phyloP scores from a whole-genome alignment of 2,329 filamentous ascomycete species.

The Teratosphaeria epicoccoides region DNA sequence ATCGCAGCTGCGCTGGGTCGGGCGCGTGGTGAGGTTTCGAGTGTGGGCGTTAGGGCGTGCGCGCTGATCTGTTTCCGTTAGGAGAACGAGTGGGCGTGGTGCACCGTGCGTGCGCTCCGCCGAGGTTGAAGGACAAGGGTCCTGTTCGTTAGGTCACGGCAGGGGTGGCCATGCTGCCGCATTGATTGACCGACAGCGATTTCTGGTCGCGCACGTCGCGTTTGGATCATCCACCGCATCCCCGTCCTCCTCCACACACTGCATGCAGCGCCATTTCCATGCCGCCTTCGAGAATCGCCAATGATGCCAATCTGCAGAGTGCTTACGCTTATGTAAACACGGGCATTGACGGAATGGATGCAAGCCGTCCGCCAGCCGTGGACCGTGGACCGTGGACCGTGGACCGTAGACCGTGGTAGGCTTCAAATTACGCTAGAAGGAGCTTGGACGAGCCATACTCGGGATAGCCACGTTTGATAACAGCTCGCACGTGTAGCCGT shows the following conservation, averaged over 20 bases:
- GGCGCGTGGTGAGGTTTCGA: neutral
- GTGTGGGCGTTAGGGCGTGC: neutral
- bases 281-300: no score
- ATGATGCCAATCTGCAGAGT: neutral
- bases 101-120: neutral
- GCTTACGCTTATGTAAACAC: no score
- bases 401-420: no score
- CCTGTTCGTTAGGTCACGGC: neutral
- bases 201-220: no score
- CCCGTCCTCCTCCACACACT: no score
- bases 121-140: neutral
- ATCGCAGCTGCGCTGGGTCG: neutral
- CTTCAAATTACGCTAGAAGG: neutral
- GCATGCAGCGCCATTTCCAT: no score
- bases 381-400: no score
- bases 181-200: neutral
- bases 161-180: neutral
- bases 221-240: neutral
- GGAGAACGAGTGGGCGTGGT: neutral
- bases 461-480: neutral
- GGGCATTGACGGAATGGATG: neutral
- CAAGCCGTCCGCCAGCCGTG: neutral
- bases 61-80: neutral
- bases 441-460: neutral
- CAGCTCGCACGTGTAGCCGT: neutral